phyloP scores from a whole-genome alignment of 2,329 filamentous ascomycete species.

The Trichoderma polysporum region DNA sequence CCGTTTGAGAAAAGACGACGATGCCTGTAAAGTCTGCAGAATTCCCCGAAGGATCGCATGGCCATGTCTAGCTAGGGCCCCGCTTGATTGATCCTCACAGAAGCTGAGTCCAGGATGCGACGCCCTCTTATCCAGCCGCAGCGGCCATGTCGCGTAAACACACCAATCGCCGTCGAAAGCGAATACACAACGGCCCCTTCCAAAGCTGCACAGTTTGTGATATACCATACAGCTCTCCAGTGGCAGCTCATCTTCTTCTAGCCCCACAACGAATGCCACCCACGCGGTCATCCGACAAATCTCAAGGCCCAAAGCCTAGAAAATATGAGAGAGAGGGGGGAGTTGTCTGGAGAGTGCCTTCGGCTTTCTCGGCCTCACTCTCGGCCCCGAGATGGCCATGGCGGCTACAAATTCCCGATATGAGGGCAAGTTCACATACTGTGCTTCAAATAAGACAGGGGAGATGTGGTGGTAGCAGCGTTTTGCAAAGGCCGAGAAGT shows the following conservation, averaged over 20 bases:
- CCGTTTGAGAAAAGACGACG: too few species aligned
- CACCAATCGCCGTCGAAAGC: background rate
- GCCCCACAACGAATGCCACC: slow-evolving; percentile 1
- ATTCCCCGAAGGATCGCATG: too few species aligned
- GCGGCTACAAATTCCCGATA: background rate
- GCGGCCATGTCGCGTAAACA: background rate
- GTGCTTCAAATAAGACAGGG: background rate
- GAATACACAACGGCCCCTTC: background rate
- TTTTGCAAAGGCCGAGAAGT: background rate
- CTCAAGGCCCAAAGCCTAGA: background rate
- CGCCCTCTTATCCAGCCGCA: background rate
- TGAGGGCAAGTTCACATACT: background rate
- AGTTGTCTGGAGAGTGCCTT: background rate
- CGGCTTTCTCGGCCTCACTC: background rate
- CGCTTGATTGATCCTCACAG: background rate
- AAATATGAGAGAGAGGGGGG: background rate
- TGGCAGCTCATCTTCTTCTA: background rate
- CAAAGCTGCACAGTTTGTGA: background rate
- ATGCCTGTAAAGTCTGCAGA: too few species aligned
- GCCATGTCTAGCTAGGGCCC: too few species aligned
- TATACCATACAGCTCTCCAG: background rate
- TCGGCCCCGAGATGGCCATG: background rate
- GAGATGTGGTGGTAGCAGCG: too few species aligned
- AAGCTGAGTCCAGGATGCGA: background rate
- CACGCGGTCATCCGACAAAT: background rate